Base-by-base conservation (phyloP, 768 basidiomycete species). In the Cyclocybe aegerita region DNA sequence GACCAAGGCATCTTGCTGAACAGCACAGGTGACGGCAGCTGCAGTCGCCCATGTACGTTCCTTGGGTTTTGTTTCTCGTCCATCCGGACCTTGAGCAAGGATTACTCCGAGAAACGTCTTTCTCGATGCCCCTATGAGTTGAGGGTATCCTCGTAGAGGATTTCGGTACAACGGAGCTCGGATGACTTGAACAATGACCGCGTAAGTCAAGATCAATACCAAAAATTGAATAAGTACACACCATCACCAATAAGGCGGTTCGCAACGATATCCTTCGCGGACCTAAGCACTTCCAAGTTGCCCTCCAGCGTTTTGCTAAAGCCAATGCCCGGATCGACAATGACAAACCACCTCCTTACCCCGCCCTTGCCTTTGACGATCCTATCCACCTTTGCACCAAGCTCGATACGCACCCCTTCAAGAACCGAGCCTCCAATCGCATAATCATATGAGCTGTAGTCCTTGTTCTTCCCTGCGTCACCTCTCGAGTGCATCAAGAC, bases 401-500 rank as follows among this genome's bases (percentile, higher is more conserved):
- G 77, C 64, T 98, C 95, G 0, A 68, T 59, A 7, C 79, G 73
- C 0, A 98, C 83, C 12, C 83, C 90, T 16, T 77, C 73, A 7
- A 95, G 53, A 23, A 23, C 23, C 4, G 93, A 81, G 0, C 77
- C 69, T 0, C 71, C 75, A 14, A 64, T 65, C 1, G 69, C 71
- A 55, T 78, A 78, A 0, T 39, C 54, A 62, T 86, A 81, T 48
- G 46, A 57, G 11, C 57, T 60, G 58, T 86, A 86, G 54, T 85
- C 76, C 70, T 90, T 90, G 73, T 93, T 79, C 54, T 73, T 58
- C 11, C 85, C 83, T 0, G 91, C 90, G 49, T 90, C 88, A 0
- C 92, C 94, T 3, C 94, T 76, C 0, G 92, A 93, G 66, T 99
- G 96, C 96, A 98, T 98, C 50, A 98, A 67, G 8, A 98, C 72